phyloP scores from a whole-genome alignment of 2,329 filamentous ascomycete genomes.

The Myriosclerotinia scirpicola region DNA sequence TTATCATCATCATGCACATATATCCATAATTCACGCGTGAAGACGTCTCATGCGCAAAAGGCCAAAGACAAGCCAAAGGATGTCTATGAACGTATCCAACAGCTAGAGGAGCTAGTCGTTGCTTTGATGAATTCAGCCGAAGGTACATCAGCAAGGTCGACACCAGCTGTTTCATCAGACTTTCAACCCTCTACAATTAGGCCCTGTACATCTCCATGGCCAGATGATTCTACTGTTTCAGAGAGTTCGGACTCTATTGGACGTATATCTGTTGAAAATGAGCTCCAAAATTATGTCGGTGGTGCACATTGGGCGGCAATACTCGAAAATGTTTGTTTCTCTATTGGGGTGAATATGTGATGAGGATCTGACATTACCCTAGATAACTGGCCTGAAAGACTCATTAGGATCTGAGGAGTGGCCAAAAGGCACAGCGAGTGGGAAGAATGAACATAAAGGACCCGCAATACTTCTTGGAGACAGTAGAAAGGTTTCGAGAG shows the following conservation, averaged over 20 bases:
- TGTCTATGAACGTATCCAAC: conserved; percentile 54
- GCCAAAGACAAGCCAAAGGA: conserved; percentile 41
- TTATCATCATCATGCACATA: conserved; percentile 49
- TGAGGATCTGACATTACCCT: conserved; percentile 44
- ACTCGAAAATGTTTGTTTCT: conserved; percentile 18
- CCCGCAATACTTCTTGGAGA: conserved; percentile 34
- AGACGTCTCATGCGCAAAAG: conserved; percentile 26
- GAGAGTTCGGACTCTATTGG: conserved; percentile 31
- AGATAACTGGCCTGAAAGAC: conserved; percentile 60
- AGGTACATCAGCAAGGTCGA: neutral
- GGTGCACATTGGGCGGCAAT: conserved; percentile 20
- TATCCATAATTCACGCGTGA: conserved; percentile 47
- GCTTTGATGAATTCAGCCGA: conserved; percentile 47
- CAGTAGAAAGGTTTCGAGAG: conserved; percentile 39
- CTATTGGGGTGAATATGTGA: neutral
- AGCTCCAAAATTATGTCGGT: conserved; percentile 34
- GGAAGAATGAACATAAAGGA: conserved; percentile 13
- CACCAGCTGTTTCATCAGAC: neutral
- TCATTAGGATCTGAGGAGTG: conserved; percentile 45
- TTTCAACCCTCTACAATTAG: neutral
- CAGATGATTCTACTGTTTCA: conserved; percentile 14
- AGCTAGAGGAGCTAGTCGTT: conserved; percentile 57
- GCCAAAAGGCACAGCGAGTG: conserved; percentile 3
- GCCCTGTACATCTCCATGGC: neutral
- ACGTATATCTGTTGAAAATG: conserved; percentile 33